These are phyloP conservation scores for Nitzschia sp. DNA, from an alignment of 108 stramenopile species.

Conservation along the genomic window DNA sequence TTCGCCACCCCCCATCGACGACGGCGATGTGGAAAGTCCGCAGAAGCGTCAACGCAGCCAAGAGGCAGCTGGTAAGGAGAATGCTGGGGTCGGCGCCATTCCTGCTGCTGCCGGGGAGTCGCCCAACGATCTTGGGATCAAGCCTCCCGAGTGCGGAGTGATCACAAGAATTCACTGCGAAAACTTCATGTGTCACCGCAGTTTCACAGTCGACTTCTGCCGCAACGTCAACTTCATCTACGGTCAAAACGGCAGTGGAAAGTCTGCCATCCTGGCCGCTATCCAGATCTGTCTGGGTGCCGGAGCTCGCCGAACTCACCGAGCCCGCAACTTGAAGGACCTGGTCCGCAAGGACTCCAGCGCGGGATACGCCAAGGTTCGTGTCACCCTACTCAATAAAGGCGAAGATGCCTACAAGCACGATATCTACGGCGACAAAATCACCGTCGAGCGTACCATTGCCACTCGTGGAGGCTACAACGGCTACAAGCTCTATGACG, in stretches of 20 bases:
- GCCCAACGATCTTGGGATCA: constrained; percentile 1
- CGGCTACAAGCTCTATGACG: constrained; percentile 76
- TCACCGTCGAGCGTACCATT: constrained; percentile 89
- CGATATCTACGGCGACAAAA: constrained; percentile 86
- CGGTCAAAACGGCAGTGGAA: constrained; percentile 93
- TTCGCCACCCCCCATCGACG: background rate
- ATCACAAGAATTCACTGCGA: constrained; percentile 73
- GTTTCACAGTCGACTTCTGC: constrained; percentile 63
- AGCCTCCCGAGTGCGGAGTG: constrained; percentile 43
- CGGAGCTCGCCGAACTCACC: constrained; percentile 79
- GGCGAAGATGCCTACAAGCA: constrained; percentile 85
- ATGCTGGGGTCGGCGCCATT: background rate
- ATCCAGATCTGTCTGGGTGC: constrained; percentile 97
- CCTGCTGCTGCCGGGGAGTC: background rate
- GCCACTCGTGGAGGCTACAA: constrained; percentile 71
- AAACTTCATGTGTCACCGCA: constrained; percentile 92
- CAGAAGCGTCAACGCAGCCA: background rate
- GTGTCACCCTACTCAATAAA: constrained; percentile 88
- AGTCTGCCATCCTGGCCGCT: constrained; percentile 94
- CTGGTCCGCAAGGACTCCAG: constrained; percentile 84
- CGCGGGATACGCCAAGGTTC: constrained; percentile 64
- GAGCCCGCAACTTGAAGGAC: constrained; percentile 84
- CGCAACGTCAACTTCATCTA: constrained; percentile 95
- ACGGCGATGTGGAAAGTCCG: background rate
- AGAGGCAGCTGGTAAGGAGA: constrained; percentile 3